phyloP scores from a whole-genome alignment of 1,284 basidiomycete genomes.

The Naganishia sp. region DNA sequence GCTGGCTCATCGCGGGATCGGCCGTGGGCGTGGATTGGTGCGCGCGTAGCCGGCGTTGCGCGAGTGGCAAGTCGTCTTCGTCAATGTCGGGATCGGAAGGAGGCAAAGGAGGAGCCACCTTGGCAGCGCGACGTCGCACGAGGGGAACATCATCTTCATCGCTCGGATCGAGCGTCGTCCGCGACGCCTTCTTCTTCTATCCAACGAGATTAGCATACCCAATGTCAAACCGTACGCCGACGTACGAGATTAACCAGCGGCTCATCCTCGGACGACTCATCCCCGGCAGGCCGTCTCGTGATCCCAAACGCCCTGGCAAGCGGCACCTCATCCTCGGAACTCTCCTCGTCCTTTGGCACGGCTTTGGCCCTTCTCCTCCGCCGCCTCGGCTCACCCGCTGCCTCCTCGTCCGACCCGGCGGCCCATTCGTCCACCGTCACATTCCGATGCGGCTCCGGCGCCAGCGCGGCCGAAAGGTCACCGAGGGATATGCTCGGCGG shows the following conservation, averaged over 20 bases:
- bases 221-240: background rate
- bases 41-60: slow-evolving; percentile 21
- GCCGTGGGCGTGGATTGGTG: slow-evolving; percentile 5
- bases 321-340: slow-evolving; percentile 26
- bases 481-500: slow-evolving; percentile 19
- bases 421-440: slow-evolving; percentile 33
- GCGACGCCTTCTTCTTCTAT: slow-evolving; percentile 21
- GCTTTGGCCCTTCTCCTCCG: slow-evolving; percentile 10
- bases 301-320: slow-evolving; percentile 25
- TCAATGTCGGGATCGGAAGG: background rate
- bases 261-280: slow-evolving; percentile 39
- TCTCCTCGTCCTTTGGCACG: slow-evolving; percentile 2
- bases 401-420: slow-evolving; percentile 33
- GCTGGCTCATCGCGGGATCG: slow-evolving; percentile 13
- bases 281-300: slow-evolving; percentile 18
- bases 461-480: slow-evolving; percentile 4
- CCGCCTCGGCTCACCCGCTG: slow-evolving; percentile 1
- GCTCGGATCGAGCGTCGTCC: slow-evolving; percentile 33
- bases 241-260: slow-evolving; percentile 39
- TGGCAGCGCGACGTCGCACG: slow-evolving; percentile 30
- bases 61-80: slow-evolving; percentile 34
- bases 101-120: background rate
- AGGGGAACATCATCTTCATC: slow-evolving; percentile 51
- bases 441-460: slow-evolving; percentile 8
- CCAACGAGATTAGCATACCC: background rate